Evolutionary conservation across 1,139 yeast species (phyloP).

Genomic region (Saccharomycopsis hybrid): DNA sequence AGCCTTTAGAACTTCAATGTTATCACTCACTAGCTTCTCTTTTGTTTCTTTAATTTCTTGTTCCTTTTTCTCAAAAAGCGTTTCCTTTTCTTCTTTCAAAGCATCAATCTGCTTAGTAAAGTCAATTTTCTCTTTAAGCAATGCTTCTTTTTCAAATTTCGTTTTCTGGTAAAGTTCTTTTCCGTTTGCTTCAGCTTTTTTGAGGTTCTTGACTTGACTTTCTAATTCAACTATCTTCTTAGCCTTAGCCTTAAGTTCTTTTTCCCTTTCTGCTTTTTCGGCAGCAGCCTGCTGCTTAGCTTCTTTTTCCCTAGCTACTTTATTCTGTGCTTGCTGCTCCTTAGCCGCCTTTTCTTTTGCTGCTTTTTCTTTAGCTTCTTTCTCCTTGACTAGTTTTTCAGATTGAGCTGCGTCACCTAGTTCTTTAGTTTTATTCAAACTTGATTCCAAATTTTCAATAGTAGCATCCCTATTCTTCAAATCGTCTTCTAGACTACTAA

Average conservation of each 20-base stretch:
- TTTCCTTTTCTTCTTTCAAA: conserved; percentile 20
- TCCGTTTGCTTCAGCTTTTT: not conserved
- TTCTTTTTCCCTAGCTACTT: not conserved
- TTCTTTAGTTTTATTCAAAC: conserved; percentile 3
- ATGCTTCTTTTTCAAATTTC: not conserved
- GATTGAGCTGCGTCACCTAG: conserved; percentile 5
- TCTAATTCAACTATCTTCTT: conserved; percentile 24
- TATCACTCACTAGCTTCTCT: conserved; percentile 1
- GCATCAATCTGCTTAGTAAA: conserved; percentile 13
- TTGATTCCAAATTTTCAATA: conserved; percentile 2
- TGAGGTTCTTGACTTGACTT: conserved; percentile 10
- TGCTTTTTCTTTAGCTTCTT: conserved; percentile 4
- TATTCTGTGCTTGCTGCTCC: not conserved
- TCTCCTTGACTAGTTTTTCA: conserved; percentile 7
- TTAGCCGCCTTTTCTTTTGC: conserved; percentile 4
- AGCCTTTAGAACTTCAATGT: not conserved
- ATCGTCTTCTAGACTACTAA: not conserved
- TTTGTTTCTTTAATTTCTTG: conserved; percentile 25
- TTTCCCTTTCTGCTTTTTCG: conserved; percentile 3
- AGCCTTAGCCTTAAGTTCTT: conserved; percentile 19
- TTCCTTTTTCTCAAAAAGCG: conserved; percentile 7
- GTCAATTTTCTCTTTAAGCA: conserved; percentile 20
- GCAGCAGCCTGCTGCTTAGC: not conserved
- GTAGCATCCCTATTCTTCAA: conserved; percentile 7
- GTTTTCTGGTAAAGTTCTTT: not conserved